phyloP scores from a whole-genome alignment of 306 rosid species.

The Castanea crenata region DNA sequence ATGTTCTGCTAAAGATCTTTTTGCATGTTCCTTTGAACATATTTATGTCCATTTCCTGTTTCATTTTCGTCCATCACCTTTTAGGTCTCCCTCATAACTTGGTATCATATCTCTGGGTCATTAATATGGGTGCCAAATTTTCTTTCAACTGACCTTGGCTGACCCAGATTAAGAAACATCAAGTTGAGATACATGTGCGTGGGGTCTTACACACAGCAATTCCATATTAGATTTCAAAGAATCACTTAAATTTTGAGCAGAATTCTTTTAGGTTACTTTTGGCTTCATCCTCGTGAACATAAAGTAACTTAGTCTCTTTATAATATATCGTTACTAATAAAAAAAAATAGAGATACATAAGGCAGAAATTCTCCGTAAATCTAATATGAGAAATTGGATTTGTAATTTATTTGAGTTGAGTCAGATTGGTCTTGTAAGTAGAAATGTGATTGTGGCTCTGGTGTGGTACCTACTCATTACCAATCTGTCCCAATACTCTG shows the following conservation, averaged over 20 bases:
- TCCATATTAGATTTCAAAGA: too few relatives aligned
- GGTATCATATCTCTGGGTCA: not conserved
- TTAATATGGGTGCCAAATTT: not conserved
- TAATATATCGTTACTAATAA: too few relatives aligned
- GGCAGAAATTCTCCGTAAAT: not conserved
- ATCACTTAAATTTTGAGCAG: too few relatives aligned
- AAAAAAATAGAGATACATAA: too few relatives aligned
- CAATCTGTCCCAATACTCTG: not conserved
- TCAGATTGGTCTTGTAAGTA: not conserved
- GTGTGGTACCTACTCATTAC: not conserved
- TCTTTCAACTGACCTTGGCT: not conserved
- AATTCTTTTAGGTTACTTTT: too few relatives aligned
- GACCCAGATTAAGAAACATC: too few relatives aligned
- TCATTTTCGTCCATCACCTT: not conserved
- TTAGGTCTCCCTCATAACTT: not conserved
- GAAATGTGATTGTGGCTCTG: not conserved
- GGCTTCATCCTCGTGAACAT: too few relatives aligned
- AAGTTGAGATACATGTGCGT: too few relatives aligned
- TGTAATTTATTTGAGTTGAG: not conserved
- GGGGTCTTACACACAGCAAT: too few relatives aligned
- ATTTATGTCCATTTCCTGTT: not conserved
- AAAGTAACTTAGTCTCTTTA: too few relatives aligned
- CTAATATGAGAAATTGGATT: not conserved
- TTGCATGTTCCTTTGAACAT: not conserved
- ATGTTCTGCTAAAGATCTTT: conserved; percentile 13